Conservation (phyloP, 768 basidiomycete species). For the Rickenella mellea region DNA sequence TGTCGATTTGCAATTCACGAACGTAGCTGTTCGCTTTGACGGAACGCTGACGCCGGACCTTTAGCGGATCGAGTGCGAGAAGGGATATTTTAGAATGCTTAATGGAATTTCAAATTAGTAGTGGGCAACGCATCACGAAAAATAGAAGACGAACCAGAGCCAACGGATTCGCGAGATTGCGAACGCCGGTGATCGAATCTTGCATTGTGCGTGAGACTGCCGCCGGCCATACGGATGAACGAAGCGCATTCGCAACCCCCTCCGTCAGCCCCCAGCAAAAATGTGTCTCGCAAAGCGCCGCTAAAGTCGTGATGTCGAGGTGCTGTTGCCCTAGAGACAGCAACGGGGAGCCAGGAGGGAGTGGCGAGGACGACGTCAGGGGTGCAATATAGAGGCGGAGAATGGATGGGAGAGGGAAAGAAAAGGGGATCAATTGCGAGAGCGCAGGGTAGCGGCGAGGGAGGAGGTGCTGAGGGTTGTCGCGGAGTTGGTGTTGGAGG, state of each 20-base stretch:
- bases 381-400: constrained; percentile 74
- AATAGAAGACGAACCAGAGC: too few species aligned
- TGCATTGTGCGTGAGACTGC: constrained; percentile 63
- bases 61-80: too few species aligned
- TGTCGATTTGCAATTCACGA: too few species aligned
- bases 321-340: constrained; percentile 37
- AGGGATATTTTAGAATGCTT: too few species aligned
- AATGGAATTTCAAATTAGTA: too few species aligned
- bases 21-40: too few species aligned
- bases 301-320: constrained; percentile 62
- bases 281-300: constrained; percentile 72
- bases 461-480: constrained; percentile 55
- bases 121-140: too few species aligned
- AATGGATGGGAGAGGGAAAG: constrained; percentile 67
- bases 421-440: constrained; percentile 50
- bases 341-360: constrained; percentile 6
- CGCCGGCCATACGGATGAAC: constrained; percentile 74
- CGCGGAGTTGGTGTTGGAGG: constrained; percentile 53
- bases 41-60: too few species aligned
- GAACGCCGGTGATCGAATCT: too few species aligned
- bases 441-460: constrained; percentile 57
- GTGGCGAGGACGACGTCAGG: constrained; percentile 46
- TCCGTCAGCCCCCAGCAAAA: constrained; percentile 91
- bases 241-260: constrained; percentile 74
- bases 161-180: too few species aligned